Percentiles rank a stretch among this genome's conserved stretches.
Evolutionary conservation across 306 rosid species (phyloP).

Genomic region (Cucurbita ficifolia): DNA sequence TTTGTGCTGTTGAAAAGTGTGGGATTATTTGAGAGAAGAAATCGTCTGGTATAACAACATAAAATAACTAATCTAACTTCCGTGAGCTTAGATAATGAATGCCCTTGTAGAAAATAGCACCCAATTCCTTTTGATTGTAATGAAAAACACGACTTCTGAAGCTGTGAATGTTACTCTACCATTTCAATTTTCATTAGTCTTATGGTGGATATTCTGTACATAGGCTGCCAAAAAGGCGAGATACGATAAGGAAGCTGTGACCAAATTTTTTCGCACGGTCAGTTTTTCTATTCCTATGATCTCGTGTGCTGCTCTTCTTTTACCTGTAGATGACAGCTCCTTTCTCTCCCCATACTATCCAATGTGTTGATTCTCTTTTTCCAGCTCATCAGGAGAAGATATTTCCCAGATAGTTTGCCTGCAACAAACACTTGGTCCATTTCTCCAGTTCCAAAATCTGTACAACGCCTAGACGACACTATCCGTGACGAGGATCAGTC

Average conservation of each 20-base stretch:
- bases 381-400: slow-evolving; percentile 87
- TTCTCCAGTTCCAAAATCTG: slow-evolving; percentile 40
- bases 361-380: slow-evolving; percentile 1
- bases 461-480: slow-evolving; percentile 59
- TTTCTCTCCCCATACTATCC: not conserved
- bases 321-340: not conserved
- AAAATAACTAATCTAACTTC: not conserved
- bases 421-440: slow-evolving; percentile 51
- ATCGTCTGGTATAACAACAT: not conserved
- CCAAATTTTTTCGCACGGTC: slow-evolving; percentile 76
- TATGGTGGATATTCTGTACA: not conserved
- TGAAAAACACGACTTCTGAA: not conserved
- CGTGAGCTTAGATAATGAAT: not conserved
- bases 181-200: not conserved
- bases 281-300: slow-evolving; percentile 16
- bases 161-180: not conserved
- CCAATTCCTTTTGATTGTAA: not conserved
- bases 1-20: not conserved
- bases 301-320: not conserved
- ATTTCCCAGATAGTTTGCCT: slow-evolving; percentile 72
- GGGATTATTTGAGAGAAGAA: not conserved
- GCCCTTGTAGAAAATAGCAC: not conserved
- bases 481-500: slow-evolving; percentile 49
- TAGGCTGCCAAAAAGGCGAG: slow-evolving; percentile 97
- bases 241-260: slow-evolving; percentile 86